Evolutionary conservation across 345 rosid genomes (phyloP), one percentile per base, ranked within the genome.

Genomic region (Bretschneidera sinensis): DNA sequence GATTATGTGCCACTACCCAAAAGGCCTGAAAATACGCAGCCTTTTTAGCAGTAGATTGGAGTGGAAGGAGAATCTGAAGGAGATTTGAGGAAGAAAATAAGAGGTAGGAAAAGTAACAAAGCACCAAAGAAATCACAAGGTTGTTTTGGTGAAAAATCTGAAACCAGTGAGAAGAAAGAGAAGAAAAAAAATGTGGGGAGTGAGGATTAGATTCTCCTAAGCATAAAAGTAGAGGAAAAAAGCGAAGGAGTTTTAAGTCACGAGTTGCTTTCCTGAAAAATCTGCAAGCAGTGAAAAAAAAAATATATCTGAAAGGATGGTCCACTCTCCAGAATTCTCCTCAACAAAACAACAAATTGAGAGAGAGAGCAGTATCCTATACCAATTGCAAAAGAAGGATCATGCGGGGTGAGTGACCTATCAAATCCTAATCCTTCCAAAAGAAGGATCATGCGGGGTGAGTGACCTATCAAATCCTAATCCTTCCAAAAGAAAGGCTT

Each of bases 401-500:
- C 8, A 13, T 51, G 55, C 13, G 3, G 55, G 23, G n/a, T 49
- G 43, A 34, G n/a, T 60, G 28, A 66, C 20, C 48, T 17, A 53
- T 71, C 60, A 70, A 35, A 17, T 77, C 81, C 49, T 74, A 83
- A 56, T 84, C 86, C 71, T 71, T 81, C 83, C 83, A 84, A 53
- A 85, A 78, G 78, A 82, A 5, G 16, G 16, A 39, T 7, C 8
- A 13, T 51, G 55, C 13, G 3, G 55, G 23, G n/a, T 49, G 43
- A 34, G n/a, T 60, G 28, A 66, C 20, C 48, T 17, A 53, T 71
- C 60, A 70, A 35, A 17, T 77, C 81, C 49, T 74, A 83, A 56
- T 84, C 86, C 71, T 71, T 81, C 83, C 83, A 84, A 53, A 85
- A 78, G 78, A 82, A 89, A 45, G 89, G 83, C 43, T 85, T 83